A percentile compares a stretch with the other conserved stretches of the same genome.
Evolutionary conservation across 768 basidiomycete genomes (phyloP).

Genomic region (Tubosaeta brunneosetosa): DNA sequence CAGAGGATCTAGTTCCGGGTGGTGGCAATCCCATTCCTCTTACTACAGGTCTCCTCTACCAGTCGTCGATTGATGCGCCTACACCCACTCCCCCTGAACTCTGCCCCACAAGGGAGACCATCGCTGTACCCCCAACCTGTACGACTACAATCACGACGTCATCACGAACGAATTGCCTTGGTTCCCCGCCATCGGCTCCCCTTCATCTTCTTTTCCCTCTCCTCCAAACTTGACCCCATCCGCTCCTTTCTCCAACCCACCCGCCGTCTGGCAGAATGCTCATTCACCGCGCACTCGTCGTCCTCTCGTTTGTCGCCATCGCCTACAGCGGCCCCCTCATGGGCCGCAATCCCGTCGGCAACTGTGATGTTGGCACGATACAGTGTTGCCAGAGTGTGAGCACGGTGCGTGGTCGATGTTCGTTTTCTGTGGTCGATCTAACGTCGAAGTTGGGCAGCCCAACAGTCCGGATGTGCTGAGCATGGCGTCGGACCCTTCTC

Average conservation of each 20-base stretch:
- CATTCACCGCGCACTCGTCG: slow-evolving; percentile 7
- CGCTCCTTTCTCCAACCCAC: slow-evolving; percentile 20
- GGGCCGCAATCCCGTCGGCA: slow-evolving; percentile 23
- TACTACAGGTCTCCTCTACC: too few relatives aligned
- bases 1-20: slow-evolving; percentile 50
- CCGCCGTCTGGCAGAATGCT: slow-evolving; percentile 14
- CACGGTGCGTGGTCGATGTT: slow-evolving; percentile 12
- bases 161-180: too few relatives aligned
- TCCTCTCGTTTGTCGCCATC: slow-evolving; percentile 16
- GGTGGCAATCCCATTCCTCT: slow-evolving; percentile 56
- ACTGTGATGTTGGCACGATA: slow-evolving; percentile 16
- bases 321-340: slow-evolving; percentile 18
- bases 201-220: slow-evolving; percentile 6
- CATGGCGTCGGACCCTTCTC: background rate
- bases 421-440: background rate
- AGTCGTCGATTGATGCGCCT: too few relatives aligned
- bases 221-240: slow-evolving; percentile 11
- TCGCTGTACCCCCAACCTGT: too few relatives aligned
- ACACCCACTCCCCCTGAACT: too few relatives aligned
- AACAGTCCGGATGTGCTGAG: background rate
- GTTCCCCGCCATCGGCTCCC: slow-evolving; percentile 1
- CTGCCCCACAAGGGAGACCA: too few relatives aligned
- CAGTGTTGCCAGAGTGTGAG: slow-evolving; percentile 21
- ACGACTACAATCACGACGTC: too few relatives aligned
- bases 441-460: slow-evolving; percentile 8